These are phyloP conservation scores for Apiotrichum siamense DNA, from an alignment of 1,284 basidiomycete species.

Conservation along the genomic window DNA sequence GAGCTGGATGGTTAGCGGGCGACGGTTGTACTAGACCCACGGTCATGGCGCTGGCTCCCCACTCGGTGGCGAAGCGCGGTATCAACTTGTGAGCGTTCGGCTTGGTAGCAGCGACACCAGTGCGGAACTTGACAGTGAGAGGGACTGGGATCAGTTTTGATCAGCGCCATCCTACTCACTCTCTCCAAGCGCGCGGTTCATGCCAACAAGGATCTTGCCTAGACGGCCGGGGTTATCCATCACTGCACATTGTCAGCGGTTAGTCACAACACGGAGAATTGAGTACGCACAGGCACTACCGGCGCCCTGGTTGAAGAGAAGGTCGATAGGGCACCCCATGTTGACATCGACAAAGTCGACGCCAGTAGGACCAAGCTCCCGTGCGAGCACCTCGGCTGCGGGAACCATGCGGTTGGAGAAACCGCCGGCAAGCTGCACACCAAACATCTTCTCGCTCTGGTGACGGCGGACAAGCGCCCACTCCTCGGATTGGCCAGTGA, in stretches of 20 bases:
- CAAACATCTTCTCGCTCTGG: slow-evolving; percentile 81
- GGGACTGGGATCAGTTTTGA: slow-evolving; percentile 53
- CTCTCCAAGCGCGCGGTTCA: slow-evolving; percentile 85
- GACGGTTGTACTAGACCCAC: slow-evolving; percentile 49
- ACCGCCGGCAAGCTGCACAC: slow-evolving; percentile 63
- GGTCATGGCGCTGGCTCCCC: slow-evolving; percentile 72
- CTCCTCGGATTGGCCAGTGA: slow-evolving; percentile 76
- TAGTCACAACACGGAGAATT: too few species aligned
- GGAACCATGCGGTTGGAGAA: slow-evolving; percentile 55
- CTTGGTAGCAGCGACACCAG: slow-evolving; percentile 77
- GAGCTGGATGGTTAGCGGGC: slow-evolving; percentile 53
- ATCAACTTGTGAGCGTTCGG: slow-evolving; percentile 90
- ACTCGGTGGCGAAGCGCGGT: slow-evolving; percentile 72
- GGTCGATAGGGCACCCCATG: slow-evolving; percentile 87
- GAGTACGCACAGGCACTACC: slow-evolving; percentile 63
- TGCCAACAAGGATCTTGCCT: slow-evolving; percentile 80
- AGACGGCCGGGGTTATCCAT: slow-evolving; percentile 76
- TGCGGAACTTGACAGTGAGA: slow-evolving; percentile 90
- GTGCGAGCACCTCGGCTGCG: slow-evolving; percentile 73
- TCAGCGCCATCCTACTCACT: slow-evolving; percentile 39
- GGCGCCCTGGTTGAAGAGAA: slow-evolving; percentile 86
- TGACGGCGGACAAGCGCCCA: slow-evolving; percentile 86
- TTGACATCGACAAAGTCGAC: slow-evolving; percentile 93
- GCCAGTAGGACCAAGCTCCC: slow-evolving; percentile 56
- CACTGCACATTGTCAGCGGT: slow-evolving; percentile 52